Evolutionary conservation across 345 rosid genomes (phyloP).

Genomic region (Citrus reticulata): DNA sequence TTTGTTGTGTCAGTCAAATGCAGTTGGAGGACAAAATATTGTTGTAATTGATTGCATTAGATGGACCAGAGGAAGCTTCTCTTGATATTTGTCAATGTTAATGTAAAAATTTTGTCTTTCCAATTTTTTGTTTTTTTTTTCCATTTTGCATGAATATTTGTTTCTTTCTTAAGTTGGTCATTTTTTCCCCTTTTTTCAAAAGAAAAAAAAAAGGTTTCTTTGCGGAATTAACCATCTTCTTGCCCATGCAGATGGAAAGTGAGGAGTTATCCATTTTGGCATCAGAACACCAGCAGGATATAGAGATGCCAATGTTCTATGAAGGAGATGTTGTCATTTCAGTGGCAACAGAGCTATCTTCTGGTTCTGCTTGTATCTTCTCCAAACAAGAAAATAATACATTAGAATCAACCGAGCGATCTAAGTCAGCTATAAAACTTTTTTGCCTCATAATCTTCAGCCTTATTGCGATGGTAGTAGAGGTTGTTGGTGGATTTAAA

Average conservation of each 20-base stretch:
- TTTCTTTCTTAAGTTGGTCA: background rate
- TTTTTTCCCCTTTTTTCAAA: background rate
- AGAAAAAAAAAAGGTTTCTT: background rate
- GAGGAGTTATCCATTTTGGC: constrained; percentile 37
- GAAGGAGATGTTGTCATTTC: constrained; percentile 23
- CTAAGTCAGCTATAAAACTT: constrained; percentile 48
- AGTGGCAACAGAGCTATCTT: constrained; percentile 15
- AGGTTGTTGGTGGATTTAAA: constrained; percentile 68
- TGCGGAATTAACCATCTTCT: background rate
- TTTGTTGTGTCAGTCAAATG: background rate
- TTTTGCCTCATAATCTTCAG: constrained; percentile 44
- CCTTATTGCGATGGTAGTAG: constrained; percentile 50
- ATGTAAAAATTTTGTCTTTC: background rate
- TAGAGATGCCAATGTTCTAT: constrained; percentile 37
- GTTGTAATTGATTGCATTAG: background rate
- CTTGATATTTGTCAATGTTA: background rate
- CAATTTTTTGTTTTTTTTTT: no score
- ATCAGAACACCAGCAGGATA: constrained; percentile 25
- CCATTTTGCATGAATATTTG: background rate
- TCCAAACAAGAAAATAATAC: constrained; percentile 35
- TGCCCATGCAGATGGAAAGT: constrained; percentile 46
- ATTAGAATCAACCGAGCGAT: constrained; percentile 41
- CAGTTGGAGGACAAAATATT: background rate
- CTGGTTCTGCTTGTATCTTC: constrained; percentile 42
- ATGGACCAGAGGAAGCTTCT: background rate